Evolutionary conservation across 148 eudicot species (phyloP).

Genomic region (Polygonum aviculare): DNA sequence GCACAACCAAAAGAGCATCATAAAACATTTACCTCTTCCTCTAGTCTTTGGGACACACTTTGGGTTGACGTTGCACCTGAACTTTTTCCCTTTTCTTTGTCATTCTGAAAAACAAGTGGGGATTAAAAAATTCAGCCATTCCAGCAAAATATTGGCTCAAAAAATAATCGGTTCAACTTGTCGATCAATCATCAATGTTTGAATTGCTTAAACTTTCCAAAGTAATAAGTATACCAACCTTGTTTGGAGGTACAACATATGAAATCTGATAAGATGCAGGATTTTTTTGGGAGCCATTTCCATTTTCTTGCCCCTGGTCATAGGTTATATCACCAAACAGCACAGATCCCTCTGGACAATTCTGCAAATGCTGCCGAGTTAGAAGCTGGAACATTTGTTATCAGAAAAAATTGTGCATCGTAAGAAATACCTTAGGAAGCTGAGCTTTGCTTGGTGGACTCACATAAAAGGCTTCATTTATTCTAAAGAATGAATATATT

Average conservation of each 20-base stretch:
- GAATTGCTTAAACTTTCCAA: background rate
- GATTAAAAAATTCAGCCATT: background rate
- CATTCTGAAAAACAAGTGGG: conserved; percentile 33
- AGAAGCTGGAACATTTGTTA: conserved; percentile 5
- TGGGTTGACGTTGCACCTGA: conserved; percentile 34
- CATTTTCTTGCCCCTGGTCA: conserved; percentile 48
- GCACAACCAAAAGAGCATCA: background rate
- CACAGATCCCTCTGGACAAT: conserved; percentile 70
- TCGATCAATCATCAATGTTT: background rate
- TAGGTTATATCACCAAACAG: conserved; percentile 81
- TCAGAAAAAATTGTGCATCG: background rate
- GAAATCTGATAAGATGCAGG: conserved; percentile 72
- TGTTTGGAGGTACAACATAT: conserved; percentile 70
- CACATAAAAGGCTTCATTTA: conserved; percentile 88
- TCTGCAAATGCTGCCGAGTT: conserved; percentile 35
- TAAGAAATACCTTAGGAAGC: conserved; percentile 70
- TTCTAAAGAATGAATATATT: conserved; percentile 30
- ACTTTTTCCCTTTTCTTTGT: conserved; percentile 59
- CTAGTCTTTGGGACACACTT: conserved; percentile 59
- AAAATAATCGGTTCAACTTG: background rate
- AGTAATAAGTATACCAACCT: conserved; percentile 32
- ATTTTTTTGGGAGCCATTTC: conserved; percentile 52
- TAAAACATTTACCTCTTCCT: conserved; percentile 56
- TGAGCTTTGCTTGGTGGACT: conserved; percentile 74
- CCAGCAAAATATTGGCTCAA: background rate